Conservation (phyloP, 2,329 filamentous ascomycete species). For the Aspergillus sp. region DNA sequence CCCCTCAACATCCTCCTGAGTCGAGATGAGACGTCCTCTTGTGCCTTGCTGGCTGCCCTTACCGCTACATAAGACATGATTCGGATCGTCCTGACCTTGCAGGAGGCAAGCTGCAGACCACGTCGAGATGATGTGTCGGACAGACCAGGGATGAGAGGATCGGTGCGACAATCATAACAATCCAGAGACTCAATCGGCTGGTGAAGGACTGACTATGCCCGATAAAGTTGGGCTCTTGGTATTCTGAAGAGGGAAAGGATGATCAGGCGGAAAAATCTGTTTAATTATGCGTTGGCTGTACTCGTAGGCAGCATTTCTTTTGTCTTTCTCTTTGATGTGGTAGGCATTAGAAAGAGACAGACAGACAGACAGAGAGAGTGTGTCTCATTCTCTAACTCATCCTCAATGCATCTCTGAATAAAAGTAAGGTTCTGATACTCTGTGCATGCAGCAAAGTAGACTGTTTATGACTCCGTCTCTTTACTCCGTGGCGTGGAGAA, state of each 20-base stretch:
- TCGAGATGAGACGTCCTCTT: neutral
- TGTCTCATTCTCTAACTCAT: neutral
- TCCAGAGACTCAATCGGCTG: neutral
- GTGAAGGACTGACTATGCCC: neutral
- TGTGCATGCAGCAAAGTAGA: too few species aligned
- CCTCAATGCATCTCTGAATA: constrained; percentile 3
- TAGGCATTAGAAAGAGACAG: too few species aligned
- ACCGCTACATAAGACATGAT: neutral
- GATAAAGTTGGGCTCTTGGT: neutral
- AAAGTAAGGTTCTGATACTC: neutral
- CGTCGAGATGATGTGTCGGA: too few species aligned
- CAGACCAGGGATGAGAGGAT: too few species aligned
- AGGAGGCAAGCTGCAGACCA: neutral
- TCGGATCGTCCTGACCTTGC: neutral
- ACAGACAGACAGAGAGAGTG: neutral
- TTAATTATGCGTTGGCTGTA: neutral
- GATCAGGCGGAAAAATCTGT: neutral
- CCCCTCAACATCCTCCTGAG: too few species aligned
- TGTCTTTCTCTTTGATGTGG: too few species aligned
- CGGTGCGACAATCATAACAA: too few species aligned
- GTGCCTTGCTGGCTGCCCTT: neutral
- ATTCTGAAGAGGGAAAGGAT: neutral
- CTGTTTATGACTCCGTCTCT: neutral
- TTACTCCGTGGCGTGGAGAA: neutral
- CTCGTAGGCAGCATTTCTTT: neutral